These are phyloP conservation scores for Aspergillus carbonarius DNA, from an alignment of 2,329 filamentous ascomycete species.

Conservation along the genomic window DNA sequence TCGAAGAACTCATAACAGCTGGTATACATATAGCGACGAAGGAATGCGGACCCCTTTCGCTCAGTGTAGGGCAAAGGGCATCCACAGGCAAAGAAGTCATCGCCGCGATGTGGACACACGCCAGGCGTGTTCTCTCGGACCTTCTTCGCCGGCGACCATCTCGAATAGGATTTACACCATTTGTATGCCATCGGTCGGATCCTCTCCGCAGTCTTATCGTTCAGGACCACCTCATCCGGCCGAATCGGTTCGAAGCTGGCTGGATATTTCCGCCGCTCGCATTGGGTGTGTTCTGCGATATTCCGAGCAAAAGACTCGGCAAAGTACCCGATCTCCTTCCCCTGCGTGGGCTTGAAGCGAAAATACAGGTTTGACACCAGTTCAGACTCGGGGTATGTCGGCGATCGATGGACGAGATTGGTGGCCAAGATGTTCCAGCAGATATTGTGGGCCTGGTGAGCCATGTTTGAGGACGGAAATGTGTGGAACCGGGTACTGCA, in stretches of 20 bases:
- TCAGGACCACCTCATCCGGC: conserved; percentile 6
- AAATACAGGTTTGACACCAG: background rate
- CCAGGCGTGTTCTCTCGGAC: background rate
- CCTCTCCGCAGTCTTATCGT: conserved; percentile 4
- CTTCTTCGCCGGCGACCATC: background rate
- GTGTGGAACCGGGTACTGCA: too few relatives aligned
- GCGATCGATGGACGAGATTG: conserved; percentile 7
- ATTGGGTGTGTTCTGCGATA: conserved; percentile 8
- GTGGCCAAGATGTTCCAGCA: conserved; percentile 8
- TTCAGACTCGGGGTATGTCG: background rate
- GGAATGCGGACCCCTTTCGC: conserved; percentile 18
- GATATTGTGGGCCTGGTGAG: conserved; percentile 16
- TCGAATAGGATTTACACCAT: conserved; percentile 2
- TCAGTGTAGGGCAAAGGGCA: conserved; percentile 13
- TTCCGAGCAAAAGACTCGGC: conserved; percentile 10
- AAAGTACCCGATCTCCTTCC: conserved; percentile 11
- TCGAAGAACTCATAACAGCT: conserved; percentile 17
- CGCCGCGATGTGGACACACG: background rate
- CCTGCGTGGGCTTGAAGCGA: conserved; percentile 11
- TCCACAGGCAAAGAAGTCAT: background rate
- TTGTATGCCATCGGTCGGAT: conserved; percentile 9
- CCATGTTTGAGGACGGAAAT: conserved; percentile 4
- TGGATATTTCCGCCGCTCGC: conserved; percentile 14
- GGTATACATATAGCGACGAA: conserved; percentile 6
- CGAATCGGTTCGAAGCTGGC: background rate